Evolutionary conservation across 2,329 filamentous ascomycete genomes (phyloP), one percentile per base, ranked within the genome.

Genomic region (Fusarium virguliforme): DNA sequence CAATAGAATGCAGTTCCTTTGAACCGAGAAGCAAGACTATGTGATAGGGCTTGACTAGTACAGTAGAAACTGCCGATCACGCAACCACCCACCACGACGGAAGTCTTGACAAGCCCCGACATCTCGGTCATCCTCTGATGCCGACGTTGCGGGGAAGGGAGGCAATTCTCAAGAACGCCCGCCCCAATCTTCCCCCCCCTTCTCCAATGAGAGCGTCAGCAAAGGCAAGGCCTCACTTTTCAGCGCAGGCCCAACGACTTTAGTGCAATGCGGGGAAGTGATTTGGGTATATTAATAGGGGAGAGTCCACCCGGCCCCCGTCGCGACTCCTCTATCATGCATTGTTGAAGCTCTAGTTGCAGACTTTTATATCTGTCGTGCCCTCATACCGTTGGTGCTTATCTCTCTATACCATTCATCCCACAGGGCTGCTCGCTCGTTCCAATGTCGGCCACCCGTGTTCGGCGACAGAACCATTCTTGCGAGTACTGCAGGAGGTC

Each of bases 401-500:
- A 18, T 18, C 18, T 18, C 18, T 18, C 18, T 18, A 18, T 18
- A 18, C 18, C 18, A 7, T 48, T 26, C 30, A 26, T 30, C n/a
- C 12, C 13, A 4, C 18, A 15, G n/a, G 22, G 1, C 18, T 53
- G 4, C 6, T 41, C n/a, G 4, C 6, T 41, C n/a, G 4, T 43
- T 46, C 28, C 48, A 53, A 71, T 71, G 65, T 60, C 62, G 41
- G 48, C 60, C 32, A 32, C 59, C 4, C 69, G 50, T 50, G 61
- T 62, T 26, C 62, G 73, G 46, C 70, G 71, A 2, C 72, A 75
- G 51, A 75, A 75, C 34, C 72, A 75, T 30, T 75, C 74, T 4
- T 76, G 74, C 43, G 72, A 76, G 10, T 71, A 74, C 35, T 76
- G 74, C 60, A 64, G 66, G 34, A 61, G 67, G 48, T 75, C 74